These are phyloP conservation scores for Kalmusia sp. DNA, from an alignment of 2,329 filamentous ascomycete genomes.

Conservation along the genomic window DNA sequence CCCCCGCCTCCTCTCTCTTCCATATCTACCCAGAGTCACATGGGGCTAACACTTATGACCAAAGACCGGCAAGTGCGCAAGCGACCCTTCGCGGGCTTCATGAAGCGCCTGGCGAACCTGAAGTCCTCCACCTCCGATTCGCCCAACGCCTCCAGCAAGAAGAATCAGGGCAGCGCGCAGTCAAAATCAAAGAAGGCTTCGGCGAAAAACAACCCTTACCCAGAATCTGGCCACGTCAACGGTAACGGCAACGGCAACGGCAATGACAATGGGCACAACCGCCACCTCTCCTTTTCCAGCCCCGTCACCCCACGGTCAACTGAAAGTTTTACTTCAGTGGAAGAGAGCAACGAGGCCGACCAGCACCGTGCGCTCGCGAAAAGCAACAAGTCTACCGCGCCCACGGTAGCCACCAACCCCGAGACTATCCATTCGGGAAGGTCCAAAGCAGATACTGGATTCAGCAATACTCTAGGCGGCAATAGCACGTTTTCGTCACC, in stretches of 20 bases:
- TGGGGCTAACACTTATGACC: constrained; percentile 38
- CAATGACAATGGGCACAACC: constrained; percentile 17
- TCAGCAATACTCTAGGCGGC: constrained; percentile 66
- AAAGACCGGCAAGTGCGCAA: constrained; percentile 77
- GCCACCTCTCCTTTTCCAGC: constrained; percentile 59
- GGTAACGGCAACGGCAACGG: constrained; percentile 44
- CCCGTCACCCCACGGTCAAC: constrained; percentile 48
- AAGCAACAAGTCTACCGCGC: constrained; percentile 76
- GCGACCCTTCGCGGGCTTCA: constrained; percentile 89
- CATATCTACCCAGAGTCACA: constrained; percentile 8
- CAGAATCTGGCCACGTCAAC: constrained; percentile 73
- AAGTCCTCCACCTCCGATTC: constrained; percentile 75
- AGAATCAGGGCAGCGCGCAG: constrained; percentile 34
- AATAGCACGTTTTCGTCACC: constrained; percentile 83
- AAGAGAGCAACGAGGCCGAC: constrained; percentile 52
- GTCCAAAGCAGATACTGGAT: constrained; percentile 82
- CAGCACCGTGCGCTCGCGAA: constrained; percentile 64
- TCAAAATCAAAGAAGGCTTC: constrained; percentile 65
- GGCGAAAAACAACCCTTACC: constrained; percentile 90
- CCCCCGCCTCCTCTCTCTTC: constrained; percentile 4
- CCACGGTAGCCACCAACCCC: constrained; percentile 83
- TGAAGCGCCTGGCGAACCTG: constrained; percentile 90
- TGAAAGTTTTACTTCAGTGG: constrained; percentile 65
- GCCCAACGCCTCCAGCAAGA: constrained; percentile 49
- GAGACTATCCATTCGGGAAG: constrained; percentile 78